Percentiles rank a stretch among this genome's conserved stretches.
phyloP scores from a whole-genome alignment of 495 filamentous ascomycete species.

The Penicillium angulare region DNA sequence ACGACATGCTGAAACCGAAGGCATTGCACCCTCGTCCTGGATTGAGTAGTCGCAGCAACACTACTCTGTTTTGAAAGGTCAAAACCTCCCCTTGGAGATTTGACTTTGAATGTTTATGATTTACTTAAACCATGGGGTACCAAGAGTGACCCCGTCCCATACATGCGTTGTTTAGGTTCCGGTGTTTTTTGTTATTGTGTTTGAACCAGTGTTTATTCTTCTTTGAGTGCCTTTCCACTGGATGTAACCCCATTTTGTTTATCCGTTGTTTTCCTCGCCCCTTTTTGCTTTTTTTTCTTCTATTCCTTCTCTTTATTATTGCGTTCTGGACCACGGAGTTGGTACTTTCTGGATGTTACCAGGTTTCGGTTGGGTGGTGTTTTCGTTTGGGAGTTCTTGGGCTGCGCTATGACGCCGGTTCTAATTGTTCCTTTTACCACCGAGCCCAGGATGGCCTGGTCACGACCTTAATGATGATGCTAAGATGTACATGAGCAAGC shows the following conservation, averaged over 20 bases:
- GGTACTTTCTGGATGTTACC: slow-evolving; percentile 13
- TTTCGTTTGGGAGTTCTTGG: slow-evolving; percentile 36
- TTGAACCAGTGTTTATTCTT: no score
- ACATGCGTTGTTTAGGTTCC: no score
- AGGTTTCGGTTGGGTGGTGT: slow-evolving; percentile 20
- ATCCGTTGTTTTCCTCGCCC: not conserved
- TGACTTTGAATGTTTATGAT: not conserved
- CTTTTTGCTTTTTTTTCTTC: slow-evolving; percentile 9
- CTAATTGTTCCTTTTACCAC: slow-evolving; percentile 29
- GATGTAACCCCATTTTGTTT: slow-evolving; percentile 1
- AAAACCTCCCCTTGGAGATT: no score
- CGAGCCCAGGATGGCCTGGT: slow-evolving; percentile 34
- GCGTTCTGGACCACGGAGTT: slow-evolving; percentile 22
- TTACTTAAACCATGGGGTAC: no score
- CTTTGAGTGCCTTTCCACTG: no score
- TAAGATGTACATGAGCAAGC: slow-evolving; percentile 49
- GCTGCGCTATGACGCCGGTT: slow-evolving; percentile 23
- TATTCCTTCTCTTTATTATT: slow-evolving; percentile 12
- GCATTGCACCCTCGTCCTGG: slow-evolving; percentile 37
- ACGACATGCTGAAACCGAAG: slow-evolving; percentile 28
- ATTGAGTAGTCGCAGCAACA: slow-evolving; percentile 40
- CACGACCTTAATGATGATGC: slow-evolving; percentile 47
- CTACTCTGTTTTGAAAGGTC: slow-evolving; percentile 46
- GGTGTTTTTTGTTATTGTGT: no score
- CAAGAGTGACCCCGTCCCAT: no score